These are phyloP conservation scores for Colletotrichum caudatum DNA, from an alignment of 2,329 filamentous ascomycete genomes.

Conservation along the genomic window DNA sequence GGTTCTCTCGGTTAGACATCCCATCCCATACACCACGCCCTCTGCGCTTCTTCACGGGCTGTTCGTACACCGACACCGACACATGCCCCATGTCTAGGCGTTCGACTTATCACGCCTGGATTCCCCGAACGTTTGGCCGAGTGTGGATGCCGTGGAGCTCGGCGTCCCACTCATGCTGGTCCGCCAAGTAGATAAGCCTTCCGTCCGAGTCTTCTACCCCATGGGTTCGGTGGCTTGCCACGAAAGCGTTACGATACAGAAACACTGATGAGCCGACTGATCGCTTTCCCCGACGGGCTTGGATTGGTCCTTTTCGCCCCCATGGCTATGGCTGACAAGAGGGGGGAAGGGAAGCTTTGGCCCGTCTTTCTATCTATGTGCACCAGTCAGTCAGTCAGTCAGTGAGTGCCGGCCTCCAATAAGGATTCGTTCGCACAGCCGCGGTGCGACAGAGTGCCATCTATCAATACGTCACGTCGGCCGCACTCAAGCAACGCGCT, in stretches of 20 bases:
- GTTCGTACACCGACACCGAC: too few species aligned
- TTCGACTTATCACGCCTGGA: constrained; percentile 28
- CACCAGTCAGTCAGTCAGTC: constrained; percentile 30
- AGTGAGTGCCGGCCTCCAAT: constrained; percentile 29
- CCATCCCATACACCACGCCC: not conserved
- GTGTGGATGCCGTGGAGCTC: constrained; percentile 32
- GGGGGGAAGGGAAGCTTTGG: not conserved
- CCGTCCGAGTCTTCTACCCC: constrained; percentile 29
- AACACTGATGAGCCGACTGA: constrained; percentile 35
- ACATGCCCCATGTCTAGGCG: not conserved
- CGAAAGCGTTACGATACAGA: constrained; percentile 41
- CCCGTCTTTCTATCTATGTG: not conserved
- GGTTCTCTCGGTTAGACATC: not conserved
- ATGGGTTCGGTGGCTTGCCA: constrained; percentile 34
- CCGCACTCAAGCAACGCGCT: constrained; percentile 4
- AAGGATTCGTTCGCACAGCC: constrained; percentile 3
- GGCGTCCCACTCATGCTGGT: constrained; percentile 16
- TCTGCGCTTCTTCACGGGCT: not conserved
- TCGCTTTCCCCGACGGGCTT: constrained; percentile 11
- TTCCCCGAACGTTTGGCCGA: constrained; percentile 34
- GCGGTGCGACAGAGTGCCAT: constrained; percentile 8
- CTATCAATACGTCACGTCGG: constrained; percentile 30
- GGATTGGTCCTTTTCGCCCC: constrained; percentile 25
- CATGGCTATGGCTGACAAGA: constrained; percentile 5
- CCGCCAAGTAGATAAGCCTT: constrained; percentile 41